Evolutionary conservation across 768 basidiomycete genomes (phyloP), one percentile per base, ranked within the genome.

Genomic region (Daedaleopsis sinensis): DNA sequence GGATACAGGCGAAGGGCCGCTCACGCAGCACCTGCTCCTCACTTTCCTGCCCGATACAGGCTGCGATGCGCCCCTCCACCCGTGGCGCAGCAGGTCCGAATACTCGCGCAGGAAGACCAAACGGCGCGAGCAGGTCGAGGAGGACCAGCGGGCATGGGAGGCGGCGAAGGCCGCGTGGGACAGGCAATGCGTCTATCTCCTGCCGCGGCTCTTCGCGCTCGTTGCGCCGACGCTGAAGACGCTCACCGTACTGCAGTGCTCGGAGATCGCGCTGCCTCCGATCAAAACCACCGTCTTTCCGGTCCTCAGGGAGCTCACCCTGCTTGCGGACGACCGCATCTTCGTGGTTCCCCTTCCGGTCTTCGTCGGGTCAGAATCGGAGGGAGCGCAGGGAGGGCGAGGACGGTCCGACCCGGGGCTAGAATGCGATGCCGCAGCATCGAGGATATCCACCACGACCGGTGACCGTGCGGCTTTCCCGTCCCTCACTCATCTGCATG

Each of bases 31-130:
- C 43, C 52, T 57, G 7, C 56, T 62, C 12, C 46, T 62, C 13
- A 57, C 46, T 46, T 62, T 62, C 61, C 57, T 62, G 18, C 61
- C 61, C n/a, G 56, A 55, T 7, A 47, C 57, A n/a, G n/a, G n/a
- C 27, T 62, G 61, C 55, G 61, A 62, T 18, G 57, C 61, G 24
- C 61, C 57, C 23, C 37, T 39, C 18, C 51, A 52, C 16, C 52
- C 44, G 19, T 62, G 61, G 61, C 56, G 61, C 12, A 56, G 48
- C 10, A 58, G 61, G 61, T 23, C 16, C 23, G 55, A 54, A 32
- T 62, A 62, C 56, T 62, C 61, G 23, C 36, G n/a, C 9, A 38
- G 36, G 50, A 43, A 46, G n/a, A 5, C 27, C 32, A 57, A 62
- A 50, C 49, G 43, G 51, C 48, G 27, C 27, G 18, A 27, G 21